These are phyloP conservation scores for Rhytidiadelphus loreus DNA, from an alignment of 225 moss, liverwort and hornwort genomes.

Conservation along the genomic window DNA sequence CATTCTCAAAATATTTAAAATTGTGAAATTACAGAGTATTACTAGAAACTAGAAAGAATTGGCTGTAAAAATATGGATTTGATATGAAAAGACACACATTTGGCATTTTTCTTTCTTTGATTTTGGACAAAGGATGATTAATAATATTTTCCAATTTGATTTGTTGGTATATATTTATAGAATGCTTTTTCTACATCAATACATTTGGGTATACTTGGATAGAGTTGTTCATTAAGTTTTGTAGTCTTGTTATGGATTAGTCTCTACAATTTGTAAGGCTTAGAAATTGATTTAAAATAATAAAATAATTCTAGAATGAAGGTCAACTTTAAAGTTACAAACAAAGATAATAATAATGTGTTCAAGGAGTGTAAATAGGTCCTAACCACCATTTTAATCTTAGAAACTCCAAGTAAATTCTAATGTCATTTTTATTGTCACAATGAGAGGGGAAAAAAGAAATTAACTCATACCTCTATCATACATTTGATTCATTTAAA, in stretches of 20 bases:
- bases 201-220: neutral
- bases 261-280: neutral
- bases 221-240: neutral
- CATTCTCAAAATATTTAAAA: neutral
- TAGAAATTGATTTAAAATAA: neutral
- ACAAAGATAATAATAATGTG: neutral
- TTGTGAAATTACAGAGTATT: rapidly evolving
- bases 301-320: neutral
- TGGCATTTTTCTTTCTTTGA: neutral
- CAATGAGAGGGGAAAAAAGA: neutral
- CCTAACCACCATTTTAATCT: neutral
- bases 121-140: neutral
- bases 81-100: neutral
- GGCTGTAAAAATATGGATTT: rapidly evolving
- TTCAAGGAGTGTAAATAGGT: neutral
- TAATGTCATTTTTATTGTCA: neutral
- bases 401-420: neutral
- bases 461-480: neutral
- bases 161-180: neutral
- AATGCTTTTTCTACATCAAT: neutral
- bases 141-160: neutral
- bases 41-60: too few species aligned
- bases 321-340: neutral
- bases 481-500: neutral
- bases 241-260: neutral